Evolutionary conservation across 1,139 yeast species (phyloP).

Genomic region (Yamadazyma dendronema): DNA sequence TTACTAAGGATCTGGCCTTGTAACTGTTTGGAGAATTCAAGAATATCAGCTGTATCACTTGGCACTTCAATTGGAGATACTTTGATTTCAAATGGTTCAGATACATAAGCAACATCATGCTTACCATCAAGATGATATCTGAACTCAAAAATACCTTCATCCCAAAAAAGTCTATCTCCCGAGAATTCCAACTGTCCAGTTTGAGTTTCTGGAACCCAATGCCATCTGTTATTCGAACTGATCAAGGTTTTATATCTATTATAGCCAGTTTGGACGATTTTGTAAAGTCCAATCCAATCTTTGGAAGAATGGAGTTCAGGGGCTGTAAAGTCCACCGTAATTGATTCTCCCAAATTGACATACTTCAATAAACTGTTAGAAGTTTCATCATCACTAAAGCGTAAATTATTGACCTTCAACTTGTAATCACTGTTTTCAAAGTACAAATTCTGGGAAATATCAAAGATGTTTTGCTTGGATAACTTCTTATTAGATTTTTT

Average conservation of each 20-base stretch:
- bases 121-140: constrained; percentile 70
- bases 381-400: constrained; percentile 15
- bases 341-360: constrained; percentile 49
- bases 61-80: constrained; percentile 44
- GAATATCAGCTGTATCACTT: constrained; percentile 17
- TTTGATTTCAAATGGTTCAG: constrained; percentile 69
- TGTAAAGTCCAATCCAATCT: constrained; percentile 83
- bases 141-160: constrained; percentile 72
- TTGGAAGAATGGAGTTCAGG: constrained; percentile 44
- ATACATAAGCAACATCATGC: constrained; percentile 68
- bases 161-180: constrained; percentile 57
- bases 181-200: constrained; percentile 54
- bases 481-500: constrained; percentile 30
- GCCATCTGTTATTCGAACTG: constrained; percentile 73
- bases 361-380: constrained; percentile 21
- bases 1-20: constrained; percentile 32
- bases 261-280: constrained; percentile 58
- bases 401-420: constrained; percentile 25
- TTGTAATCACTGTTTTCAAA: constrained; percentile 40
- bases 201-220: constrained; percentile 39
- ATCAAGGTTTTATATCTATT: constrained; percentile 60
- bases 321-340: constrained; percentile 55
- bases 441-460: constrained; percentile 40
- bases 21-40: constrained; percentile 31
- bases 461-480: constrained; percentile 38